Percentiles rank a stretch among this genome's conserved stretches.
Conservation (phyloP, 495 filamentous ascomycete genomes). For the Podospora tetraspora region DNA sequence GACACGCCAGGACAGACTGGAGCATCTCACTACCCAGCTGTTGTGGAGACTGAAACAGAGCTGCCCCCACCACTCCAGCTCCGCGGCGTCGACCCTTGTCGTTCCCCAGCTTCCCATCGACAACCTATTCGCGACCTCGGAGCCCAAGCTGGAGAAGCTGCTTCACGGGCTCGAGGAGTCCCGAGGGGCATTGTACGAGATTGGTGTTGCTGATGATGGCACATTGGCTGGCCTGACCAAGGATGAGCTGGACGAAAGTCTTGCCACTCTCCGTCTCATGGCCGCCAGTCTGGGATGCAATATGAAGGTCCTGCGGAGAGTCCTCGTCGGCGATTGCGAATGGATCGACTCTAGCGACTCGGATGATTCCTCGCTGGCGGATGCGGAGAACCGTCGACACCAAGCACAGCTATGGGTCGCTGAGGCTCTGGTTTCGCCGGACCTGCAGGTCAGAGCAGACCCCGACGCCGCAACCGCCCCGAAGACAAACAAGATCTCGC, state of each 20-base stretch:
- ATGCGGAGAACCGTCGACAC: conserved; percentile 18
- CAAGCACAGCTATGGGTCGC: conserved; percentile 74
- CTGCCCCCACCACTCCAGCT: conserved; percentile 77
- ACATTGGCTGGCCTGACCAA: conserved; percentile 82
- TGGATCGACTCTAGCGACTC: conserved; percentile 44
- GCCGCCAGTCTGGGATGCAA: conserved; percentile 84
- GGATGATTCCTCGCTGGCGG: conserved; percentile 4
- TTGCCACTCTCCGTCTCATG: conserved; percentile 79
- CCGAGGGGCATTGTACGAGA: conserved; percentile 89
- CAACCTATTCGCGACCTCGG: conserved; percentile 44
- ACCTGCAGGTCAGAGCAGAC: conserved; percentile 27
- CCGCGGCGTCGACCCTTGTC: conserved; percentile 59
- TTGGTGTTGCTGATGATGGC: conserved; percentile 93
- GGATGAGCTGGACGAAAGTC: conserved; percentile 87
- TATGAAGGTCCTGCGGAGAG: conserved; percentile 76
- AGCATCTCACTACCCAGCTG: conserved; percentile 90
- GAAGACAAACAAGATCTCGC: conserved; percentile 10
- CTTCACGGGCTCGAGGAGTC: conserved; percentile 86
- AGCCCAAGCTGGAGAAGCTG: conserved; percentile 56
- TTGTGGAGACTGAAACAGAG: conserved; percentile 95
- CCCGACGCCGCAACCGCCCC: conserved; percentile 1
- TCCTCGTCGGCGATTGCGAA: conserved; percentile 82
- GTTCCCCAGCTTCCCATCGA: conserved; percentile 68
- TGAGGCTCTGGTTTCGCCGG: conserved; percentile 58
- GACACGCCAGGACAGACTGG: conserved; percentile 73